Conservation (phyloP, 2,329 filamentous ascomycete genomes). For the Penicillium aurantiogriseum region DNA sequence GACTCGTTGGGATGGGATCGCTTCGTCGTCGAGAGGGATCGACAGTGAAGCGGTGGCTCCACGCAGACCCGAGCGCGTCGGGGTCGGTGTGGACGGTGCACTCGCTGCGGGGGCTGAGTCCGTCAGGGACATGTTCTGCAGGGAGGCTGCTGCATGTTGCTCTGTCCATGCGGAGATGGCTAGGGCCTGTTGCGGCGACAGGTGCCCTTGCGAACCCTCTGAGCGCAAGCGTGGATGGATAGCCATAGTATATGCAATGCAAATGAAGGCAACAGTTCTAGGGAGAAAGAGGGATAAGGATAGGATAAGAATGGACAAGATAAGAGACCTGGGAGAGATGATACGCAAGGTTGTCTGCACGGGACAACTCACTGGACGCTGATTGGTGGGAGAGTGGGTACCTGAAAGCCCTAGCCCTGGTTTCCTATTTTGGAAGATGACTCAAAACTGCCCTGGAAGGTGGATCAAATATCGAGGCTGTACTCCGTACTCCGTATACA, state of each 20-base stretch:
- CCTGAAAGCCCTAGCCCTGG: constrained; percentile 23
- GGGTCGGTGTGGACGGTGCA: constrained; percentile 54
- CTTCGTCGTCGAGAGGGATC: constrained; percentile 70
- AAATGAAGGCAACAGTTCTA: neutral
- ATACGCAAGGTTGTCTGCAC: constrained; percentile 19
- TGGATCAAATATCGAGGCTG: constrained; percentile 1
- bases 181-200: constrained; percentile 45
- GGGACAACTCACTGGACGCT: constrained; percentile 14
- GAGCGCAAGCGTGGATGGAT: constrained; percentile 41
- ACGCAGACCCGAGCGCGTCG: constrained; percentile 44
- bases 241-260: constrained; percentile 38
- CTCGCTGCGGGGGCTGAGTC: constrained; percentile 21
- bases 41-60: constrained; percentile 65
- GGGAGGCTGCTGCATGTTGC: constrained; percentile 39
- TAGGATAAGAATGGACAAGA: constrained; percentile 13
- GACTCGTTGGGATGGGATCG: constrained; percentile 29
- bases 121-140: constrained; percentile 37
- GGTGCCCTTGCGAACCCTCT: constrained; percentile 23
- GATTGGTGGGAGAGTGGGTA: constrained; percentile 21
- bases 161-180: constrained; percentile 69
- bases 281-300: constrained; percentile 7
- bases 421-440: constrained; percentile 12
- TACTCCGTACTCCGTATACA: neutral
- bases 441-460: neutral
- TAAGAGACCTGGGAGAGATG: constrained; percentile 16